Percentiles rank a stretch among this genome's conserved stretches.
Conservation (phyloP, 257 asterid species). For the Penstemon eatonii region DNA sequence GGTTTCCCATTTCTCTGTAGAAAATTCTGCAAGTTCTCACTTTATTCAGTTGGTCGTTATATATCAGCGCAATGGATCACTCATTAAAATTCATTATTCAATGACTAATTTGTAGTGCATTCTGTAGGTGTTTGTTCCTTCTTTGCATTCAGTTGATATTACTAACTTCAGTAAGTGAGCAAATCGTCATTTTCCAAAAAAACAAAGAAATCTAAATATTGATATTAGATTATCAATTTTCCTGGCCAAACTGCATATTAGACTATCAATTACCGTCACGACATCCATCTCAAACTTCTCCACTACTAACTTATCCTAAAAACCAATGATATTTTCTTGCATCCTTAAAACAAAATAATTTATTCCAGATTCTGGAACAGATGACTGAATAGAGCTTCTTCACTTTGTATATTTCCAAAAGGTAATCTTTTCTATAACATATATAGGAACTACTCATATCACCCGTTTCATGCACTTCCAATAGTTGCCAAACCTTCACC, state of each 20-base stretch:
- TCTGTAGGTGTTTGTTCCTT: too few species aligned
- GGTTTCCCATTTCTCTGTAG: constrained; percentile 4
- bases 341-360: neutral
- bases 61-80: neutral
- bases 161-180: constrained; percentile 5
- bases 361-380: constrained; percentile 5
- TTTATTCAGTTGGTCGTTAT: neutral
- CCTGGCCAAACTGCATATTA: neutral
- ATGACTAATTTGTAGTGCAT: neutral
- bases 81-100: neutral
- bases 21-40: constrained; percentile 1
- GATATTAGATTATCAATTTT: too few species aligned
- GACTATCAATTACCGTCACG: neutral
- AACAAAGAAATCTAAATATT: neutral
- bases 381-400: constrained; percentile 2
- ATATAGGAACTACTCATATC: constrained; percentile 1
- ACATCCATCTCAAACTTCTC: neutral
- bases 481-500: constrained; percentile 18
- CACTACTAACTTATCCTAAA: constrained; percentile 7
- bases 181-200: neutral
- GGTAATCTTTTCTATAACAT: neutral
- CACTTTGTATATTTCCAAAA: constrained; percentile 5
- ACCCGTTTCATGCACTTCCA: constrained; percentile 17
- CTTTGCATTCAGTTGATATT: neutral
- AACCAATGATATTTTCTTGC: neutral